phyloP scores from a whole-genome alignment of 192 early-diverging fungal genomes.

The Mortierella antarctica region DNA sequence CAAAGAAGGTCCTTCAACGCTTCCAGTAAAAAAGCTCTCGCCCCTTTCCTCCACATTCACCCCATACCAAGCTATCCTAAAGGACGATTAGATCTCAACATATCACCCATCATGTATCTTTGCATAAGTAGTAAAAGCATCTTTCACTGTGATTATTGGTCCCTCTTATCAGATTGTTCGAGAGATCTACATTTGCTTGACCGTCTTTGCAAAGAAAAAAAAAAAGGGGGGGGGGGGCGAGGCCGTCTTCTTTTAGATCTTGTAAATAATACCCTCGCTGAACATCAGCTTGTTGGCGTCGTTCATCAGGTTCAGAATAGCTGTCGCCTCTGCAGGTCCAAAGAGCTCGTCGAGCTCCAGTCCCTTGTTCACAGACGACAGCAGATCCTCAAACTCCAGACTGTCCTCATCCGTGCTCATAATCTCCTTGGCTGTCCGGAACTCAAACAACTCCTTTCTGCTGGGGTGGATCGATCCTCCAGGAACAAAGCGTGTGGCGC shows the following conservation, averaged over 20 bases:
- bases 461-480: slow-evolving; percentile 43
- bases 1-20: slow-evolving; percentile 42
- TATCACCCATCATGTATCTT: too few relatives aligned
- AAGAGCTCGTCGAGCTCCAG: slow-evolving; percentile 57
- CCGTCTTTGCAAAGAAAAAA: not conserved
- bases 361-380: slow-evolving; percentile 65
- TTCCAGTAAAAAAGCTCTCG: slow-evolving; percentile 20
- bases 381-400: slow-evolving; percentile 64
- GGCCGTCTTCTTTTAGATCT: slow-evolving; percentile 61
- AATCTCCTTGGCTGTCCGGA: slow-evolving; percentile 19
- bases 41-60: not conserved
- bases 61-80: too few relatives aligned
- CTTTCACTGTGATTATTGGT: too few relatives aligned
- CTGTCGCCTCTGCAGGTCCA: slow-evolving; percentile 65
- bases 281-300: slow-evolving; percentile 79
- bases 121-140: too few relatives aligned
- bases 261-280: slow-evolving; percentile 70
- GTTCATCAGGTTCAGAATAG: slow-evolving; percentile 69
- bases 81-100: too few relatives aligned
- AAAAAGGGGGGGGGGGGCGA: not conserved
- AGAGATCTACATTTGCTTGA: too few relatives aligned
- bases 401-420: slow-evolving; percentile 60
- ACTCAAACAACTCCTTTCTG: slow-evolving; percentile 27
- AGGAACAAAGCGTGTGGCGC: slow-evolving; percentile 23
- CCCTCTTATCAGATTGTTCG: too few relatives aligned